A percentile compares a stretch with the other conserved stretches of the same genome.
phyloP scores from a whole-genome alignment of 345 rosid species.

The Erucastrum elatum region DNA sequence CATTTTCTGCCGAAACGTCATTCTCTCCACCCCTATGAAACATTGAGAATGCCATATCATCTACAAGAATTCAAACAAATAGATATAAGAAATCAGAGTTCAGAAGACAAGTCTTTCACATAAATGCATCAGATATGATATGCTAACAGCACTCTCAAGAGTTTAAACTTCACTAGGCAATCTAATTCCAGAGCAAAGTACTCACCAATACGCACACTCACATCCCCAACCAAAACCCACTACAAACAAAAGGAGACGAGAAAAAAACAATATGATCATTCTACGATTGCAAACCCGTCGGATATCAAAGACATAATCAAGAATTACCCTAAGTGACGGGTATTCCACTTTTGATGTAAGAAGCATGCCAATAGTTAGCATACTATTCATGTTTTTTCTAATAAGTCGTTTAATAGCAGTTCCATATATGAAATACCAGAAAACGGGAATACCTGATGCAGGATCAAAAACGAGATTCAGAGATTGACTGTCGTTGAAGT shows the following conservation, averaged over 20 bases:
- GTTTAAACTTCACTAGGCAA: background rate
- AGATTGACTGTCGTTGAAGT: constrained; percentile 72
- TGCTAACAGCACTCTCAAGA: constrained; percentile 1
- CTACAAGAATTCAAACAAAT: constrained; percentile 45
- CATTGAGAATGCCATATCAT: constrained; percentile 51
- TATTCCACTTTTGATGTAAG: background rate
- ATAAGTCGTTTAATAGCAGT: too few relatives aligned
- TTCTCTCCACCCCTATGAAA: constrained; percentile 56
- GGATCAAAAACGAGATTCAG: constrained; percentile 79
- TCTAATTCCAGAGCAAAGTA: constrained; percentile 3
- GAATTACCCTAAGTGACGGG: background rate
- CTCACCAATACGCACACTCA: constrained; percentile 3
- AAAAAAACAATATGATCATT: constrained; percentile 8
- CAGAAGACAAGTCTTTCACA: constrained; percentile 6
- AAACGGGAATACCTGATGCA: constrained; percentile 59
- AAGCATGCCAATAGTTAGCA: background rate
- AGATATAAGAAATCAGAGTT: constrained; percentile 25
- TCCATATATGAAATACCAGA: constrained; percentile 42
- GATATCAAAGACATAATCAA: constrained; percentile 1
- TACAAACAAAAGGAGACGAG: background rate
- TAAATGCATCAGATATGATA: constrained; percentile 14
- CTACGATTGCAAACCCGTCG: constrained; percentile 7
- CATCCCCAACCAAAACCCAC: background rate
- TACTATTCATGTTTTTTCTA: background rate
- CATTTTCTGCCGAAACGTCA: constrained; percentile 47